Evolutionary conservation across 2,329 filamentous ascomycete genomes (phyloP), one percentile per base, ranked within the genome.

Genomic region (Coniochaeta prunicola): DNA sequence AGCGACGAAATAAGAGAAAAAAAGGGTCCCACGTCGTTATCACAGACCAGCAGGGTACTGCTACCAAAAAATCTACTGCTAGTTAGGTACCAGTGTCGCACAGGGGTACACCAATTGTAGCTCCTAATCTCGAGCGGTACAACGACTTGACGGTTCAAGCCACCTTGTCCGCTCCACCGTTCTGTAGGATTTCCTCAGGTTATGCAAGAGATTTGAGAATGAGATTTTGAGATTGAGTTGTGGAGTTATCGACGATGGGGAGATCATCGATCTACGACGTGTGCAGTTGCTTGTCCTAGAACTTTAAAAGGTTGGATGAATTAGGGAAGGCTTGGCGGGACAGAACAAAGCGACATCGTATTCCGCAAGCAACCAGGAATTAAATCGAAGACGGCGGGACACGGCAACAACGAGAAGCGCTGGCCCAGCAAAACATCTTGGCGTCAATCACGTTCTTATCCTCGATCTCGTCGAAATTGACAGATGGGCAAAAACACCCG

Each of bases 21-120:
- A 31, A 42, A 48, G 56, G 21, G 45, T n/a, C n/a, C n/a, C n/a
- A n/a, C n/a, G n/a, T 50, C 45, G 45, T 50, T 50, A 50, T 38
- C 36, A 38, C 36, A n/a, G 36, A 38, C 30, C 45, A n/a, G n/a
- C n/a, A 48, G 42, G 42, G 42, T 48, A 7, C 42, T 19, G 12
- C 17, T 19, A 21, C 28, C 45, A 5, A 45, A 26, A 50, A 1
- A 12, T 4, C 21, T 28, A n/a, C n/a, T n/a, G n/a, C n/a, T n/a
- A n/a, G n/a, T n/a, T n/a, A 30, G 15, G 26, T 28, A n/a, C 12
- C 21, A 50, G 17, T 9, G 45, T 50, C 45, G 24, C 45, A 50
- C 45, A 50, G 45, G 45, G 36, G 45, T 21, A 28, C 6, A 21
- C 24, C 24, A 50, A 3, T 30, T 30, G 21, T 50, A 4, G 24